Evolutionary conservation across 441 rosid species (phyloP).

Genomic region (Capsella rubella): DNA sequence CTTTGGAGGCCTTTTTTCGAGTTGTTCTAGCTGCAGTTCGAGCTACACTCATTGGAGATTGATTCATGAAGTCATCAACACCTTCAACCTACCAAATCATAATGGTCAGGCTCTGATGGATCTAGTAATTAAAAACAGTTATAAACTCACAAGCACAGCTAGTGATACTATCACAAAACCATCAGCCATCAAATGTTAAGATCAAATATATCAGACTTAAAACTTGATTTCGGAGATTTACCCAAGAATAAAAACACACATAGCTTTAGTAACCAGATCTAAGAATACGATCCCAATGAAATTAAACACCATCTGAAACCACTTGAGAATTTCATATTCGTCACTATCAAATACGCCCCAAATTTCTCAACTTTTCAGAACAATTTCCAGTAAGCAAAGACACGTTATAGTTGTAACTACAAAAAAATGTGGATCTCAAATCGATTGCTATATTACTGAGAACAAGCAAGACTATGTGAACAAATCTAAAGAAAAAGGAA

Average conservation of each 20-base stretch:
- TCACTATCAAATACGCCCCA: background rate
- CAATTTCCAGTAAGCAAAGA: background rate
- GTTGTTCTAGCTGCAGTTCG: slow-evolving; percentile 58
- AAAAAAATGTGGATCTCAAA: slow-evolving; percentile 3
- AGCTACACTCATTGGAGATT: slow-evolving; percentile 54
- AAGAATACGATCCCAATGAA: background rate
- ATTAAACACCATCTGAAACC: background rate
- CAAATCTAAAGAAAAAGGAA: background rate
- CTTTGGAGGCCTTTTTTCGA: slow-evolving; percentile 53
- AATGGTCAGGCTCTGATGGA: background rate
- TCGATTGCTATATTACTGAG: background rate
- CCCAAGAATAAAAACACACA: no score
- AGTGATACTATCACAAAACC: background rate
- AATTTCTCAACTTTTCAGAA: slow-evolving; percentile 1
- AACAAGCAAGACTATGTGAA: background rate
- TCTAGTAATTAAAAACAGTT: background rate
- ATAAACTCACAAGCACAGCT: background rate
- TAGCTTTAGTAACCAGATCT: background rate
- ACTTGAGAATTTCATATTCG: background rate
- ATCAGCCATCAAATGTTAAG: slow-evolving; percentile 2
- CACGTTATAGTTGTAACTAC: background rate
- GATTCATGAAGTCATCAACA: slow-evolving; percentile 62
- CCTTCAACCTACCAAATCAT: slow-evolving; percentile 72
- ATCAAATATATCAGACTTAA: background rate
- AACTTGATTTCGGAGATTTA: background rate